phyloP scores from a whole-genome alignment of 1,284 basidiomycete genomes.

The Rhodotorula sp. region DNA sequence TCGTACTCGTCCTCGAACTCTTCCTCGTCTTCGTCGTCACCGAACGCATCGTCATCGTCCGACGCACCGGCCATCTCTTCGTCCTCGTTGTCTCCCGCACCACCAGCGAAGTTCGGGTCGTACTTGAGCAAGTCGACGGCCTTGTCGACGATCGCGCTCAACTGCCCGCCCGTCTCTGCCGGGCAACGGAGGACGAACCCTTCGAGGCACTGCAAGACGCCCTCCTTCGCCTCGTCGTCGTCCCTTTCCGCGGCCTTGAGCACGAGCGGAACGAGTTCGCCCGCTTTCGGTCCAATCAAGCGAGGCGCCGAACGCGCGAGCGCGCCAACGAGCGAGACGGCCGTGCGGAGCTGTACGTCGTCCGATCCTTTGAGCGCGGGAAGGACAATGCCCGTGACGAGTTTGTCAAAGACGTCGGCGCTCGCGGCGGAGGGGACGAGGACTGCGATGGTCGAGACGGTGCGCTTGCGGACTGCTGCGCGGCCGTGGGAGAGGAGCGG shows the following conservation, averaged over 20 bases:
- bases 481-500: conserved; percentile 72
- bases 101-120: conserved; percentile 80
- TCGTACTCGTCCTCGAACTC: conserved; percentile 83
- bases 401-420: conserved; percentile 14
- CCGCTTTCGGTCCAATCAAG: conserved; percentile 61
- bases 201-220: conserved; percentile 76
- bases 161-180: conserved; percentile 69
- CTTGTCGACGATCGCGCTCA: conserved; percentile 65
- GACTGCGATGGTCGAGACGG: conserved; percentile 67
- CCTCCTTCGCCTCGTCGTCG: conserved; percentile 77
- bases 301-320: conserved; percentile 61
- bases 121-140: conserved; percentile 69
- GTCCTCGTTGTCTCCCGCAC: conserved; percentile 65
- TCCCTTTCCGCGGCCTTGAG: conserved; percentile 65
- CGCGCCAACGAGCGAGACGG: conserved; percentile 74
- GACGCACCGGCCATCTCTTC: conserved; percentile 49
- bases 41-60: conserved; percentile 49
- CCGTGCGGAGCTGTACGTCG: conserved; percentile 69
- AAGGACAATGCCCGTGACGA: conserved; percentile 20
- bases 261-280: conserved; percentile 64
- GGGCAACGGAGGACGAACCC: conserved; percentile 78
- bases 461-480: conserved; percentile 82
- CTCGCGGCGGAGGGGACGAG: conserved; percentile 21
- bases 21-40: conserved; percentile 59
- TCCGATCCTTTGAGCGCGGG: conserved; percentile 32